Conservation (phyloP, 805 yeast genomes). For the Tetrapisispora nanseiensis region DNA sequence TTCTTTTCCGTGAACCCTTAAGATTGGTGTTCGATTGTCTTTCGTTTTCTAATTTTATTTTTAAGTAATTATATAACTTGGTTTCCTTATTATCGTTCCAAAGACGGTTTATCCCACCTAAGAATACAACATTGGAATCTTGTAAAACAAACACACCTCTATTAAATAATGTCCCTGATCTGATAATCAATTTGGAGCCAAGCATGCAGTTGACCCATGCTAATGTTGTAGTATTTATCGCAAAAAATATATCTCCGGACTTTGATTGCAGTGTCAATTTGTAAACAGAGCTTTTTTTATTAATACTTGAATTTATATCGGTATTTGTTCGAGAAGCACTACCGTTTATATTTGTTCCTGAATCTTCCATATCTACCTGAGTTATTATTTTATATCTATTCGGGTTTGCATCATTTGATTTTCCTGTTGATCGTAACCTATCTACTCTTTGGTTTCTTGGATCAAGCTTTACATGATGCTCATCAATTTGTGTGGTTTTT, state of each 20-base stretch:
- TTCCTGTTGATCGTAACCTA: conserved; percentile 27
- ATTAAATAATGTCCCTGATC: conserved; percentile 36
- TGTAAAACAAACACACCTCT: conserved; percentile 37
- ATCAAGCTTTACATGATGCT: conserved; percentile 41
- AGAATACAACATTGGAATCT: conserved; percentile 23
- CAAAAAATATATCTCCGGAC: conserved; percentile 43
- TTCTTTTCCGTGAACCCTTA: conserved; percentile 11
- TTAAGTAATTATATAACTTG: conserved; percentile 25
- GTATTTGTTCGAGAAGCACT: not conserved
- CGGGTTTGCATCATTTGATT: conserved; percentile 8
- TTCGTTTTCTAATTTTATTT: conserved; percentile 16
- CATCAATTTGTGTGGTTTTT: conserved; percentile 44
- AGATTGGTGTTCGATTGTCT: not conserved
- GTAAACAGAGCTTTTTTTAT: conserved; percentile 26
- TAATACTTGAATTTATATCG: not conserved
- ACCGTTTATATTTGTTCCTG: conserved; percentile 10
- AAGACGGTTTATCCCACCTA: conserved; percentile 32
- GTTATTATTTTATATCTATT: conserved; percentile 31
- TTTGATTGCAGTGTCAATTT: conserved; percentile 52
- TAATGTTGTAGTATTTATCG: conserved; percentile 46
- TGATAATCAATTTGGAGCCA: conserved; percentile 51
- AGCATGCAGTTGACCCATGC: conserved; percentile 40
- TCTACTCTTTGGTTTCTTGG: conserved; percentile 54
- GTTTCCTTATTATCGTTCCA: conserved; percentile 32
- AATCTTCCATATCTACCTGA: conserved; percentile 41